A percentile compares a stretch with the other conserved stretches of the same genome.
phyloP scores from a whole-genome alignment of 2,329 filamentous ascomycete genomes.

The Tolypocladium capitatum region DNA sequence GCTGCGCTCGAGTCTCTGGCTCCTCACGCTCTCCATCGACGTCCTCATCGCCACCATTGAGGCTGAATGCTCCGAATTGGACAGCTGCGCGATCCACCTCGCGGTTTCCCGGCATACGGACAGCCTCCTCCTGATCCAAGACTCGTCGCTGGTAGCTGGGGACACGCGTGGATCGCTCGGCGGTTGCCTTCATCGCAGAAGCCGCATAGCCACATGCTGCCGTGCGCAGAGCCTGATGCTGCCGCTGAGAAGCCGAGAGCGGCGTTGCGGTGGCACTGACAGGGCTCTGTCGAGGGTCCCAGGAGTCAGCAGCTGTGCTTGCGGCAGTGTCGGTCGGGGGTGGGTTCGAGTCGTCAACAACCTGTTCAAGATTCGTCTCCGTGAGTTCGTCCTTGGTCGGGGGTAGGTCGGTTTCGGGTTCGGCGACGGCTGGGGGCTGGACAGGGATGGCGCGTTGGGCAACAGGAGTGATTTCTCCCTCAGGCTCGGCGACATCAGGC shows the following conservation, averaged over 20 bases:
- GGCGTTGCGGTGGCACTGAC: conserved; percentile 53
- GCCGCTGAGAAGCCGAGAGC: conserved; percentile 48
- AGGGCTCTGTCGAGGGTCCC: conserved; percentile 53
- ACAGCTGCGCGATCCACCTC: conserved; percentile 87
- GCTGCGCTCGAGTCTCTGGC: conserved; percentile 84
- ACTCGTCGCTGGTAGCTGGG: conserved; percentile 76
- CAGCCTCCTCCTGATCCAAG: conserved; percentile 90
- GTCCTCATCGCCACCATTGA: conserved; percentile 74
- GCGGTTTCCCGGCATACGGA: conserved; percentile 95
- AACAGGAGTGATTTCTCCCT: conserved; percentile 21
- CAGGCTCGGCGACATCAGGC: conserved; percentile 20
- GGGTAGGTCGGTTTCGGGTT: conserved; percentile 42
- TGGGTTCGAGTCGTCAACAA: conserved; percentile 69
- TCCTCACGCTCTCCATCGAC: conserved; percentile 93
- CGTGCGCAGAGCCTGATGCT: conserved; percentile 41
- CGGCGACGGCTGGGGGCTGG: conserved; percentile 19
- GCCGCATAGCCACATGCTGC: conserved; percentile 58
- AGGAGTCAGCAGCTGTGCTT: conserved; percentile 79
- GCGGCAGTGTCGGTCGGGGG: conserved; percentile 70
- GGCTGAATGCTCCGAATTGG: conserved; percentile 89
- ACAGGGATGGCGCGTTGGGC: conserved; percentile 16
- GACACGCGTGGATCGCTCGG: conserved; percentile 49
- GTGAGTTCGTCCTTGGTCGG: conserved; percentile 76
- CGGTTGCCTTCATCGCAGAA: conserved; percentile 68
- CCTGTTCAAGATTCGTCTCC: conserved; percentile 80